Evolutionary conservation across 371 early-diverging fungal genomes (phyloP).

Genomic region (Circinella umbellata): DNA sequence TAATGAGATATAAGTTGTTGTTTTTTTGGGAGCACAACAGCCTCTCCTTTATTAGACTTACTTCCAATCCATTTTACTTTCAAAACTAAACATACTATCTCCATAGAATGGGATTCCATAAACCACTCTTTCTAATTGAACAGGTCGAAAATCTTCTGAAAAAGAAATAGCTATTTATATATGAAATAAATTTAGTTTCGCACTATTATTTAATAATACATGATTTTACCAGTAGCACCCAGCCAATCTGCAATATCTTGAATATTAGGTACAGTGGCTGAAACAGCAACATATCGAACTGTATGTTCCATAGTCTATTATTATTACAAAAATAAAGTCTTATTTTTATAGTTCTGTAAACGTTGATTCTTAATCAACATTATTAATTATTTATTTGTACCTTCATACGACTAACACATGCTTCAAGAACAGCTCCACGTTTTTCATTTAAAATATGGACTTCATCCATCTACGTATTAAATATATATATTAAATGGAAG

Average conservation of each 20-base stretch:
- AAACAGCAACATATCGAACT: slow-evolving; percentile 69
- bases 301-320: slow-evolving; percentile 33
- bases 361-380: too few species aligned
- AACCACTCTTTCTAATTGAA: slow-evolving; percentile 66
- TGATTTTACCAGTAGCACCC: slow-evolving; percentile 43
- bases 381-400: slow-evolving; percentile 24
- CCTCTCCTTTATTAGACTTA: too few species aligned
- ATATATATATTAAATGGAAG: background rate
- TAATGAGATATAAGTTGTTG: background rate
- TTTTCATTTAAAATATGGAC: slow-evolving; percentile 56
- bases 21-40: too few species aligned
- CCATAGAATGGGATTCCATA: slow-evolving; percentile 54
- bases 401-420: slow-evolving; percentile 58
- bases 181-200: too few species aligned
- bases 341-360: too few species aligned
- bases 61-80: slow-evolving; percentile 70
- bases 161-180: slow-evolving; percentile 41
- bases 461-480: slow-evolving; percentile 53
- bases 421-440: slow-evolving; percentile 58
- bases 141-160: slow-evolving; percentile 85
- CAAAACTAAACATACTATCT: slow-evolving; percentile 65
- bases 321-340: background rate
- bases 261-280: slow-evolving; percentile 90
- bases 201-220: background rate
- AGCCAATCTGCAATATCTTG: slow-evolving; percentile 81